Conservation (phyloP, 352 stramenopile species). For the Globisporangium takayamanum region DNA sequence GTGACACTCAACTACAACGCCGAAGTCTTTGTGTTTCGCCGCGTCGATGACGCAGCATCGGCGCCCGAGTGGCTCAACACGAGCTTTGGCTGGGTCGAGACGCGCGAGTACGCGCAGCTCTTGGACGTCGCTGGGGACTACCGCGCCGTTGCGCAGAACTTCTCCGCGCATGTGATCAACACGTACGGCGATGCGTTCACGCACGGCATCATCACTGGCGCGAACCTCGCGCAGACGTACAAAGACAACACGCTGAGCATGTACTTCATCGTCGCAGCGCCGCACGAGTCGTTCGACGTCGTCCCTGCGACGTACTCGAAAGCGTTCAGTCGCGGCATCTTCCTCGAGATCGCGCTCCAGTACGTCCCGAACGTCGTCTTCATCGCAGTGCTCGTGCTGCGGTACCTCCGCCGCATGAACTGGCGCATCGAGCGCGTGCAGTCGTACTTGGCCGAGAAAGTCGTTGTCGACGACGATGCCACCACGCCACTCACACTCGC, state of each 20-base stretch:
- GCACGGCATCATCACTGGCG: constrained; percentile 46
- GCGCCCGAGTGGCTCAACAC: constrained; percentile 61
- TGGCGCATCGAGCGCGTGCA: constrained; percentile 74
- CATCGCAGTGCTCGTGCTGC: constrained; percentile 39
- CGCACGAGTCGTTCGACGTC: constrained; percentile 52
- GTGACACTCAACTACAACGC: constrained; percentile 74
- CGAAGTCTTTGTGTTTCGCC: constrained; percentile 69
- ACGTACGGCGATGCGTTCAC: constrained; percentile 64
- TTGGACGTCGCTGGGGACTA: constrained; percentile 57
- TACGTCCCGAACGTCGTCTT: constrained; percentile 43
- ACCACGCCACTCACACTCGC: not conserved
- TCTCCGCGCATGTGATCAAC: constrained; percentile 62
- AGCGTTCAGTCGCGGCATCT: constrained; percentile 58
- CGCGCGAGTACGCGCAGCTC: constrained; percentile 63
- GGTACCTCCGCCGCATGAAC: constrained; percentile 69
- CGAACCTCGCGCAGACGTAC: constrained; percentile 50
- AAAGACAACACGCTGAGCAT: constrained; percentile 63
- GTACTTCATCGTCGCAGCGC: constrained; percentile 77
- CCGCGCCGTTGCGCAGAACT: constrained; percentile 47
- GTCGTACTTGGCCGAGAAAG: constrained; percentile 69
- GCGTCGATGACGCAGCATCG: constrained; percentile 43
- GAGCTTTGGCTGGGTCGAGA: constrained; percentile 49
- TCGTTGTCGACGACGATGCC: constrained; percentile 16
- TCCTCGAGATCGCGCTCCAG: constrained; percentile 50
- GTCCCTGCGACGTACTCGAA: constrained; percentile 64